phyloP scores from a whole-genome alignment of 805 yeast genomes.

The Starmerella vaccinii region DNA sequence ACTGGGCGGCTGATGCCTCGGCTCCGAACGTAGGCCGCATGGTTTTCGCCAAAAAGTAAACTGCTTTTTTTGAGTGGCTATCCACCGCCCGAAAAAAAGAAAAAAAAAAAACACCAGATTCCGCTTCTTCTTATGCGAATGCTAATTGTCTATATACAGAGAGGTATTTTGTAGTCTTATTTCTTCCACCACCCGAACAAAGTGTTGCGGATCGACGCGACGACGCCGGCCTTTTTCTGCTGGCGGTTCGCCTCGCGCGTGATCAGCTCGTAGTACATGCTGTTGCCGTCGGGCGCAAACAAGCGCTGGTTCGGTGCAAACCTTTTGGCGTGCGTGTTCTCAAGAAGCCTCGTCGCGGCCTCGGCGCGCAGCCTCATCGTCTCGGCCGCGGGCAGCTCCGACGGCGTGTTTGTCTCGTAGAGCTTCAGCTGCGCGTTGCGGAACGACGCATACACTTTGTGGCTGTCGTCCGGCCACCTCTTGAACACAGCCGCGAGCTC shows the following conservation, averaged over 20 bases:
- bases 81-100: too few relatives aligned
- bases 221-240: slow-evolving; percentile 50
- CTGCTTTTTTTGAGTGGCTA: not conserved
- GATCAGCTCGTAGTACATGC: slow-evolving; percentile 63
- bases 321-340: slow-evolving; percentile 19
- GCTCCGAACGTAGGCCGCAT: slow-evolving; percentile 10
- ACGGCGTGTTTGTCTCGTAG: slow-evolving; percentile 28
- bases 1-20: not conserved
- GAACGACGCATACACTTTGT: slow-evolving; percentile 41
- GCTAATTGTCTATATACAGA: too few relatives aligned
- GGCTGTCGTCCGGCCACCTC: slow-evolving; percentile 35
- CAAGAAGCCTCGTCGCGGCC: slow-evolving; percentile 22
- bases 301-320: slow-evolving; percentile 42
- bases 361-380: slow-evolving; percentile 23
- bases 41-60: slow-evolving; percentile 22
- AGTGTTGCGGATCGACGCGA: slow-evolving; percentile 62
- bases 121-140: too few relatives aligned
- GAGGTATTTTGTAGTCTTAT: too few relatives aligned
- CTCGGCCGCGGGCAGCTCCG: slow-evolving; percentile 24
- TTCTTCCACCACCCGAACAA: slow-evolving; percentile 46
- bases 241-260: slow-evolving; percentile 52
- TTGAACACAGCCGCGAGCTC: slow-evolving; percentile 23
- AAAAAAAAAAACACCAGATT: too few relatives aligned
- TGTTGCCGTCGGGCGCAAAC: slow-evolving; percentile 73
- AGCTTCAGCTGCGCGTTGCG: slow-evolving; percentile 38